Base-by-base conservation (phyloP, 345 rosid species). In the Camelina neglecta region DNA sequence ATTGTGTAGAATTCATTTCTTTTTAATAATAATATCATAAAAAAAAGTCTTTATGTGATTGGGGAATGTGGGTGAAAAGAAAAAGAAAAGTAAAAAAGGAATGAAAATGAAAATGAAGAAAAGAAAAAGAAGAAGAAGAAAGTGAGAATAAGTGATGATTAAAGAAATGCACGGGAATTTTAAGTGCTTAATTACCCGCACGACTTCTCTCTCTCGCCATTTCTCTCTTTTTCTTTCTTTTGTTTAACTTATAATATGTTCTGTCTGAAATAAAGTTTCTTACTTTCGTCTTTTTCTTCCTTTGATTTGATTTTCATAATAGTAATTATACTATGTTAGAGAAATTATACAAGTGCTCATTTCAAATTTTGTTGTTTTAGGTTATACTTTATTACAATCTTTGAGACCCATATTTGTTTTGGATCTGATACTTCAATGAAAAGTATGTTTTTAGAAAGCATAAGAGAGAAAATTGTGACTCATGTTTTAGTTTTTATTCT, bases 171-270 rank as follows among this genome's bases (percentile, higher is more conserved):
- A 78, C 77, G 81, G 69, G 81, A 72, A 72, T 78, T 78, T 72
- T 66, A 78, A 78, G 81, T 78, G 81, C 81, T 78, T 78, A 72
- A 78, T 78, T 78, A 72, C 77, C 81, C 81, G 76, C 81, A 78
- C 81, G 81, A 78, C 77, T 72, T 72, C 73, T 77, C 72, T 69
- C 68, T 77, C 67, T 69, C 61, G 3, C 62, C 62, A 49, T 67
- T 60, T 49, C 31, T 51, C 7, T 12, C 29, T 39, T 16, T 53
- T 67, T 33, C 2, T 54, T 75, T 24, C 72, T 70, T 76, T 70
- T 54, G 33, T 53, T 18, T 35, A 35, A 1, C 38, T 6, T 35
- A 69, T 20, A 18, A 4, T 15, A 29, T 8, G 36, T 60, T 58
- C 36, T 76, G 49, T 76, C 75, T n/a, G 62, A 41, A 20, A 75